Conservation (phyloP, 306 rosid species). For the Trifolium fragiferum region DNA sequence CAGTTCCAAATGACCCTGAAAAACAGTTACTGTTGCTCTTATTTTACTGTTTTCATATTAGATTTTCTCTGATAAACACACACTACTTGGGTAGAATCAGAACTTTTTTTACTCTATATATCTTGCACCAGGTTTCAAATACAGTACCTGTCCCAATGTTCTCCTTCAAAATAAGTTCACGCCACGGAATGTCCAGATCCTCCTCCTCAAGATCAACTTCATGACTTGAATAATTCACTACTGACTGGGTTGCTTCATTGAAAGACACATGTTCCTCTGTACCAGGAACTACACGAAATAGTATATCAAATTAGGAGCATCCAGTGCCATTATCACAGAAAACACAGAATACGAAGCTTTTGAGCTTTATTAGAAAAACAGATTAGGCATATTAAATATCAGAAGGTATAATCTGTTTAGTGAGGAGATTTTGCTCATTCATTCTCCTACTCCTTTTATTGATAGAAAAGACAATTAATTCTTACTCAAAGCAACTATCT, state of each 20-base stretch:
- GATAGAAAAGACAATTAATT: conserved; percentile 25
- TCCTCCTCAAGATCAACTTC: conserved; percentile 59
- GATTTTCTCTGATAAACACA: conserved; percentile 17
- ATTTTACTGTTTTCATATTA: conserved; percentile 33
- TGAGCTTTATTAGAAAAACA: conserved; percentile 27
- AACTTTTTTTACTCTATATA: conserved; percentile 4
- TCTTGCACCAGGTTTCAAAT: conserved; percentile 23
- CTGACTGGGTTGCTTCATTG: conserved; percentile 47
- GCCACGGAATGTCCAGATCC: conserved; percentile 81
- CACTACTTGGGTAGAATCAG: conserved; percentile 23
- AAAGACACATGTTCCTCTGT: conserved; percentile 36
- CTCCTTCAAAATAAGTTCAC: conserved; percentile 75
- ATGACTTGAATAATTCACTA: conserved; percentile 46
- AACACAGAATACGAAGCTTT: conserved; percentile 28
- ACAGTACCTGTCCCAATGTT: conserved; percentile 84
- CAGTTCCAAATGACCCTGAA: conserved; percentile 97
- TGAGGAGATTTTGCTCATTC: conserved; percentile 33
- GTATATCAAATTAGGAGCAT: conserved; percentile 25
- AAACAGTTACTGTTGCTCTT: conserved; percentile 41
- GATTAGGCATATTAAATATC: conserved; percentile 3
- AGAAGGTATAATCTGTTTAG: conserved; percentile 22
- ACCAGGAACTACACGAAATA: conserved; percentile 44
- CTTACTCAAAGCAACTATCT: conserved; percentile 40
- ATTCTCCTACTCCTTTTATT: conserved; percentile 29
- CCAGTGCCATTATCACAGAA: conserved; percentile 30